These are phyloP conservation scores for Lanmaoa pseudosensibilis DNA, from an alignment of 768 basidiomycete species.

Conservation along the genomic window DNA sequence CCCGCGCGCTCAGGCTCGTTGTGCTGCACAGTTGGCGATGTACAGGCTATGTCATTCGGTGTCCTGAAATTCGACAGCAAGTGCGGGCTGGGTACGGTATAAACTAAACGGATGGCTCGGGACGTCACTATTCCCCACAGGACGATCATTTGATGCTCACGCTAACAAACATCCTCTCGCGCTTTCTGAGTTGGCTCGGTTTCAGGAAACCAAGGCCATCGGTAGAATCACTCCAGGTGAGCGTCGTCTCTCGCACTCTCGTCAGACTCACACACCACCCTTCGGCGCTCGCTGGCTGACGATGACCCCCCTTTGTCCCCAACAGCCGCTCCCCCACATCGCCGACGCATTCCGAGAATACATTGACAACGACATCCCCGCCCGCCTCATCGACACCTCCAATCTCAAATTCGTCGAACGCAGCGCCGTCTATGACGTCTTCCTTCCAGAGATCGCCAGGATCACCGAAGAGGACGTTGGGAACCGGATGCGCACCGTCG, in stretches of 20 bases:
- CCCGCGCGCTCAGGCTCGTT: neutral
- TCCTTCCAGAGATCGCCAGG: constrained; percentile 15
- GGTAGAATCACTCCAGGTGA: constrained; percentile 2
- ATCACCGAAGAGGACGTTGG: constrained; percentile 20
- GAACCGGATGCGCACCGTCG: neutral
- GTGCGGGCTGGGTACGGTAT: neutral
- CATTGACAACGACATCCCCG: constrained; percentile 28
- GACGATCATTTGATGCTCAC: constrained; percentile 1
- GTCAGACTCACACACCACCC: too few species aligned
- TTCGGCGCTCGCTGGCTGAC: too few species aligned
- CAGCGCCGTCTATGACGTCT: constrained; percentile 17
- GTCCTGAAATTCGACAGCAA: neutral
- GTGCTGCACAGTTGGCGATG: neutral
- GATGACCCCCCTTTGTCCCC: neutral
- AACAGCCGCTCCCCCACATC: constrained; percentile 6
- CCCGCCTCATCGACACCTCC: constrained; percentile 25
- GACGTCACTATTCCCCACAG: neutral
- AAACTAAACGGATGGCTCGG: neutral
- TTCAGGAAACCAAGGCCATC: neutral
- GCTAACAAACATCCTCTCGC: neutral
- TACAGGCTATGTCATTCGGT: neutral
- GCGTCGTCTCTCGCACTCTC: neutral
- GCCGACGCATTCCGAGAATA: constrained; percentile 18
- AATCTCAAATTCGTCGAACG: constrained; percentile 26
- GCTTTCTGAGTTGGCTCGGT: constrained; percentile 1